phyloP scores from a whole-genome alignment of 768 basidiomycete species.

The Leccinellum rugosiceps region DNA sequence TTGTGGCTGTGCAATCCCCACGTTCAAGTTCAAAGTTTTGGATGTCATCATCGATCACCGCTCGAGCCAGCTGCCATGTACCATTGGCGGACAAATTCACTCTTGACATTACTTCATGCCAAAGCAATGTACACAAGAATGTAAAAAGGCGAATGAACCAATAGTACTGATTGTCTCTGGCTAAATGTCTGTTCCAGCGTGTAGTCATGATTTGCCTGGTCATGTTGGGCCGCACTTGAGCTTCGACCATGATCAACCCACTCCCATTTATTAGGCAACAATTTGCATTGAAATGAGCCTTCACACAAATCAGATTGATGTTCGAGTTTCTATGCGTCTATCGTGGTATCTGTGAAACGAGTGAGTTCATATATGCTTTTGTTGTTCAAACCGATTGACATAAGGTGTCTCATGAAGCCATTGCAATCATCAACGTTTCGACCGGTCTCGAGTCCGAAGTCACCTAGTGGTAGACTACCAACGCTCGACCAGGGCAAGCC shows the following conservation, averaged over 20 bases:
- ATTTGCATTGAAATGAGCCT: too few species aligned
- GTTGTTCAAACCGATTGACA: background rate
- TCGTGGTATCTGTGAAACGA: slow-evolving; percentile 99
- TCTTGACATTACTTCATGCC: too few species aligned
- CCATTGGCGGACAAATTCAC: slow-evolving; percentile 49
- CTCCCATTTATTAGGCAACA: too few species aligned
- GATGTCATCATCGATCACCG: background rate
- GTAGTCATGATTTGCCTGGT: slow-evolving; percentile 57
- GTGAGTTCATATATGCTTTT: slow-evolving; percentile 44
- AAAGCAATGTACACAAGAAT: slow-evolving; percentile 72
- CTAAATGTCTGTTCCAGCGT: slow-evolving; percentile 8
- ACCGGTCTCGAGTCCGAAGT: slow-evolving; percentile 51
- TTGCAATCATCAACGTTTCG: slow-evolving; percentile 97
- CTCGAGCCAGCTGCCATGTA: too few species aligned
- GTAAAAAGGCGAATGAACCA: slow-evolving; percentile 73
- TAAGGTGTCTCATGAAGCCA: slow-evolving; percentile 97
- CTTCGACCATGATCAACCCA: background rate
- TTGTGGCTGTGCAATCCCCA: slow-evolving; percentile 6
- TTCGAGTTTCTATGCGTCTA: slow-evolving; percentile 94
- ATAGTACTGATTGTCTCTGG: background rate
- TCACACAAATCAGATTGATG: too few species aligned
- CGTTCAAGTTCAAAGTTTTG: background rate
- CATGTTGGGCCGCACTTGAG: too few species aligned
- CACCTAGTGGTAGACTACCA: slow-evolving; percentile 53
- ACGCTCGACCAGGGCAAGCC: slow-evolving; percentile 94